These are phyloP conservation scores for Nelumbo lutea DNA, from an alignment of 164 flowering plant species.

Conservation along the genomic window DNA sequence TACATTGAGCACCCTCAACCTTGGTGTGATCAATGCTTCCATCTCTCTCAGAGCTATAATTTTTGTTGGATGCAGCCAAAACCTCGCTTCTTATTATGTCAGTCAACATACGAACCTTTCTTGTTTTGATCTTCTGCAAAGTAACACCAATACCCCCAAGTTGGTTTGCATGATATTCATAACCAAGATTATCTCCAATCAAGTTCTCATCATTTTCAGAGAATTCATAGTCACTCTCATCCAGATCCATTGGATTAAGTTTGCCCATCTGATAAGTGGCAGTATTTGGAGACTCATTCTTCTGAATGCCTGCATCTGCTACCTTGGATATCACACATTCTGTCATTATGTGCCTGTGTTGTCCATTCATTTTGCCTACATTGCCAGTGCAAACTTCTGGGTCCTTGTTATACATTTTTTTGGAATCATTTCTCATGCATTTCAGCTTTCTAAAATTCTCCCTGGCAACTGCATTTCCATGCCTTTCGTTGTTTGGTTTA, in stretches of 20 bases:
- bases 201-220: slow-evolving; percentile 26
- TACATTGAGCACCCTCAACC: slow-evolving; percentile 12
- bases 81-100: slow-evolving; percentile 30
- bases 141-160: slow-evolving; percentile 16
- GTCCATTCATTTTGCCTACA: slow-evolving; percentile 7
- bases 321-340: slow-evolving; percentile 11
- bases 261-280: slow-evolving; percentile 6
- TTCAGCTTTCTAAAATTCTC: slow-evolving; percentile 11
- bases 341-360: slow-evolving; percentile 7
- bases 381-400: slow-evolving; percentile 5
- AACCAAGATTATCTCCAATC: slow-evolving; percentile 13
- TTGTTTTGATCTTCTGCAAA: slow-evolving; percentile 29
- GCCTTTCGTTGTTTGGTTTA: slow-evolving; percentile 4
- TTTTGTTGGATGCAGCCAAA: slow-evolving; percentile 16
- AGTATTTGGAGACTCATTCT: slow-evolving; percentile 19
- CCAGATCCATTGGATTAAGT: slow-evolving; percentile 18
- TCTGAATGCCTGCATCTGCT: background rate
- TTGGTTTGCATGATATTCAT: slow-evolving; percentile 8
- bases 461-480: slow-evolving; percentile 16
- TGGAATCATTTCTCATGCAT: slow-evolving; percentile 5
- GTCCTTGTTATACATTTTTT: slow-evolving; percentile 13
- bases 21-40: slow-evolving; percentile 4
- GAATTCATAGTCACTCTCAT: slow-evolving; percentile 20
- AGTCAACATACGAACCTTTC: slow-evolving; percentile 48
- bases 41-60: slow-evolving; percentile 9